A percentile compares a stretch with the other conserved stretches of the same genome.
phyloP scores from a whole-genome alignment of 2,329 filamentous ascomycete species.

The Xenosphaeropsis pyriputrescens region DNA sequence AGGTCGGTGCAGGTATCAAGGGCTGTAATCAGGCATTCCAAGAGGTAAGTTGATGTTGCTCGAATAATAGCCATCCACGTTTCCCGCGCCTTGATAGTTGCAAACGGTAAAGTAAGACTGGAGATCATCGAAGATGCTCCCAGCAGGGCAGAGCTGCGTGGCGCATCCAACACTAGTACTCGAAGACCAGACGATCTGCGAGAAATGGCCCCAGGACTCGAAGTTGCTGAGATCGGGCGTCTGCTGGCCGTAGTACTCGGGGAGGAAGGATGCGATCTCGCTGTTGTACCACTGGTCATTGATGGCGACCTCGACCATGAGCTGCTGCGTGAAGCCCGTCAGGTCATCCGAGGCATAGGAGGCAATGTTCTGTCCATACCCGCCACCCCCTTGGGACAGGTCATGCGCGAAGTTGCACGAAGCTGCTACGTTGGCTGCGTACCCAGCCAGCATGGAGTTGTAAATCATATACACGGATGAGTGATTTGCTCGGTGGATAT shows the following conservation, averaged over 20 bases:
- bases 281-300: constrained; percentile 82
- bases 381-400: constrained; percentile 21
- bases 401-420: too few relatives aligned
- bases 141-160: constrained; percentile 35
- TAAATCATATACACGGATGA: too few relatives aligned
- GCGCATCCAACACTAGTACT: constrained; percentile 52
- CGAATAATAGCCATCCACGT: too few relatives aligned
- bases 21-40: too few relatives aligned
- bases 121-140: constrained; percentile 26
- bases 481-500: too few relatives aligned
- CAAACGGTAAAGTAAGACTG: constrained; percentile 68
- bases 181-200: constrained; percentile 57
- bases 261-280: constrained; percentile 45
- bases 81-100: constrained; percentile 71
- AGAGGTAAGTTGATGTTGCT: too few relatives aligned
- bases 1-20: too few relatives aligned
- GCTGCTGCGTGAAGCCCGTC: too few relatives aligned
- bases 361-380: constrained; percentile 89
- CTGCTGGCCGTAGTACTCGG: constrained; percentile 39
- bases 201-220: constrained; percentile 58
- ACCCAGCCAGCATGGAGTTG: too few relatives aligned
- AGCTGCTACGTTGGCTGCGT: too few relatives aligned
- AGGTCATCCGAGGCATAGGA: constrained; percentile 33
- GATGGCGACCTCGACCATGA: constrained; percentile 50
- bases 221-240: constrained; percentile 48